Evolutionary conservation across 148 eudicot genomes (phyloP), one percentile per base, ranked within the genome.

Genomic region (Nepenthes gracilis): DNA sequence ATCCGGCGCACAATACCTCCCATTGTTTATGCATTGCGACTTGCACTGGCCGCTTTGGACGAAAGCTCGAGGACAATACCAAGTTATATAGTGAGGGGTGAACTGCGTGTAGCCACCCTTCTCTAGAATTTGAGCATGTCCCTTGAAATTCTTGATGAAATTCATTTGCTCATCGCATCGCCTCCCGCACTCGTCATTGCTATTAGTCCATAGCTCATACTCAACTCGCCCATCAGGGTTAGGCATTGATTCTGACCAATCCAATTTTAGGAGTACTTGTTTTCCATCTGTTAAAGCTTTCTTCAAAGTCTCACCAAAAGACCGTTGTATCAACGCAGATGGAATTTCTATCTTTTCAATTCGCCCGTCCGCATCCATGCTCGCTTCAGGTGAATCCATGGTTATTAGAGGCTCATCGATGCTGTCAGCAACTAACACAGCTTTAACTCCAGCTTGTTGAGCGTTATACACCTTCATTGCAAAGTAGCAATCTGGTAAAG

Each of bases 241-340:
- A 15, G 99, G 99, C 89, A 93, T 75, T 8, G 99, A 89, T 64
- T 89, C 99, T 2, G 91, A 77, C 99, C 99, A 89, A 70, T 93
- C 99, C 11, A 93, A 59, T 61, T 89, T 93, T 13, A 93, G 52
- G n/a, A 89, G 70, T 1, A 93, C 87, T 13, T 81, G 82, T 6
- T 84, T 80, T 0, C 65, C 62, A 13, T 73, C 77, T 61, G 78
- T 78, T 9, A 84, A 72, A 6, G 96, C 76, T 0, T 65, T 61
- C 67, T 83, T 89, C 48, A 93, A 52, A 66, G 76, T 68, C 4
- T 84, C 75, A 7, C 85, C 99, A 37, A 93, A 83, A 33, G 85
- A 68, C 13, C 47, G 58, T 10, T 78, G 64, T 58, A 86, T 80
- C 1, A 93, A 67, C 12, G 77, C 95, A 0, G 99, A 84, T 2